phyloP scores from a whole-genome alignment of 352 stramenopile genomes.

The Pythium brachiatum region DNA sequence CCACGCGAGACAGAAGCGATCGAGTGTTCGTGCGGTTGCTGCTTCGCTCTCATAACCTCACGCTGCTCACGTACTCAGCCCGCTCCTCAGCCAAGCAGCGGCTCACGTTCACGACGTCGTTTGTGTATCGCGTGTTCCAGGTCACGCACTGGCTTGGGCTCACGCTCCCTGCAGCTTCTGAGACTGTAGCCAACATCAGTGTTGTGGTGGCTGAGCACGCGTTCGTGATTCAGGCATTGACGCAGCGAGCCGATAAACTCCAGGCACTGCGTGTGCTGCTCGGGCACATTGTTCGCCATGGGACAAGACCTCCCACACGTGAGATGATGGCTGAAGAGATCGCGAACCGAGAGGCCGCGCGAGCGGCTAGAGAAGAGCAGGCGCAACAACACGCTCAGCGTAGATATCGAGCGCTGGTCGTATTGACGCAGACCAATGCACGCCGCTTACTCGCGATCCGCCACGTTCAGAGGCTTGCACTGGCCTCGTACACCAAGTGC shows the following conservation, averaged over 20 bases:
- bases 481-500: slow-evolving; percentile 47
- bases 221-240: slow-evolving; percentile 6
- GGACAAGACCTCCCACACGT: slow-evolving; percentile 25
- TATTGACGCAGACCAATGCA: slow-evolving; percentile 35
- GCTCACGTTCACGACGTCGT: slow-evolving; percentile 38
- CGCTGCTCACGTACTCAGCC: slow-evolving; percentile 40
- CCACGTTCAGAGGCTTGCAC: slow-evolving; percentile 33
- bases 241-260: background rate
- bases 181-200: background rate
- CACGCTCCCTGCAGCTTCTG: background rate
- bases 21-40: slow-evolving; percentile 34
- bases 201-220: background rate
- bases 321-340: slow-evolving; percentile 42
- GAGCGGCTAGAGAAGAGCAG: background rate
- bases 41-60: slow-evolving; percentile 30
- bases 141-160: slow-evolving; percentile 25
- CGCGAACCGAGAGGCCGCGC: slow-evolving; percentile 16
- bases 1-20: background rate
- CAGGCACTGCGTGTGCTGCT: slow-evolving; percentile 31
- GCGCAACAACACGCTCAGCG: background rate
- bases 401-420: slow-evolving; percentile 18
- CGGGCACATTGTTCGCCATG: slow-evolving; percentile 38
- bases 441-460: slow-evolving; percentile 35
- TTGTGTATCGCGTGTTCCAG: slow-evolving; percentile 38
- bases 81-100: slow-evolving; percentile 26